A percentile compares a stretch with the other conserved stretches of the same genome.
Conservation (phyloP, 2,329 filamentous ascomycete genomes). For the Colletotrichum agaves region DNA sequence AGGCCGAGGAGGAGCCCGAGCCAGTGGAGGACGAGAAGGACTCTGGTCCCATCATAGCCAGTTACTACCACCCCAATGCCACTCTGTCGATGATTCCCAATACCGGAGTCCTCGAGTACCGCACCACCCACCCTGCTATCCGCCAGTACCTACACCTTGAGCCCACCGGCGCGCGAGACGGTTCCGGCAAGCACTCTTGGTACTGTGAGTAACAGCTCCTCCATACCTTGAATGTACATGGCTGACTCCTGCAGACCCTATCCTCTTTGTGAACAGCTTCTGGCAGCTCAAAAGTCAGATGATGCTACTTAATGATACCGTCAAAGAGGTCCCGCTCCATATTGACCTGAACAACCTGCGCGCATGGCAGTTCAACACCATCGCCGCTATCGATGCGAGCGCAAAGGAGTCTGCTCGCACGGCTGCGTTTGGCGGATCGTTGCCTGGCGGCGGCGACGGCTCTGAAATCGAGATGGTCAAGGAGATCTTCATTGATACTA, state of each 20-base stretch:
- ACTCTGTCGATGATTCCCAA: slow-evolving; percentile 89
- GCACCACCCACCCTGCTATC: slow-evolving; percentile 75
- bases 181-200: slow-evolving; percentile 88
- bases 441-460: slow-evolving; percentile 85
- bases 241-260: slow-evolving; percentile 65
- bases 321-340: slow-evolving; percentile 82
- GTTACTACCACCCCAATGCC: slow-evolving; percentile 95
- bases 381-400: slow-evolving; percentile 86
- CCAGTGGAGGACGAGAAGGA: slow-evolving; percentile 63
- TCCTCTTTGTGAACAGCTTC: slow-evolving; percentile 94
- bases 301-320: slow-evolving; percentile 90
- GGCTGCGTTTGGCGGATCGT: slow-evolving; percentile 77
- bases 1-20: slow-evolving; percentile 59
- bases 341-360: slow-evolving; percentile 85
- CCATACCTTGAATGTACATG: neutral
- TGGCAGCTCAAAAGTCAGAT: slow-evolving; percentile 96
- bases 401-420: slow-evolving; percentile 85
- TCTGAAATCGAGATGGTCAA: slow-evolving; percentile 98
- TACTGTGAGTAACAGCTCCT: slow-evolving; percentile 66
- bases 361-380: slow-evolving; percentile 89
- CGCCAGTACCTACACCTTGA: slow-evolving; percentile 85
- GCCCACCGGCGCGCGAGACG: slow-evolving; percentile 82
- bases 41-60: slow-evolving; percentile 77
- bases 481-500: slow-evolving; percentile 92
- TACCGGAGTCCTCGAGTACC: slow-evolving; percentile 75